Evolutionary conservation across 139 green algal species (phyloP).

Genomic region (Chlorella sp.): DNA sequence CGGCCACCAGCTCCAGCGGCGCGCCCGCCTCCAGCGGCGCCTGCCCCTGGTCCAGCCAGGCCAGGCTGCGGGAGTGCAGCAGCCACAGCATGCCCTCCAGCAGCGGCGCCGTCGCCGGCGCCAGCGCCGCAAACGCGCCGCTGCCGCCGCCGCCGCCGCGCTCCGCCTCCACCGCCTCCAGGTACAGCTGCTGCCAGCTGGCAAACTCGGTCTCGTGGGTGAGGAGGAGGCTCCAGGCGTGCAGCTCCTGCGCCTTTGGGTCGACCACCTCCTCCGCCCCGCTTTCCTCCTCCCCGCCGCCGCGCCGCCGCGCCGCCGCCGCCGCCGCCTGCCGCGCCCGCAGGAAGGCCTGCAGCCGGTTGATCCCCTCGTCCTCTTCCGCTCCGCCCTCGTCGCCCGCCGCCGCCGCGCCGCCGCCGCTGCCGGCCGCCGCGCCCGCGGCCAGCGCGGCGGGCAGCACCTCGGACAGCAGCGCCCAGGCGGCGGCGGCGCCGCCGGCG

Average conservation of each 20-base stretch:
- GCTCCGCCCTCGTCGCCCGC: constrained; percentile 1
- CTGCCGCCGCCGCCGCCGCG: not conserved
- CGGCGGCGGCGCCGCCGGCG: constrained; percentile 19
- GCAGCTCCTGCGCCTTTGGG: not conserved
- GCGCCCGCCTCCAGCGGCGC: not conserved
- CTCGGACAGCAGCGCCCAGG: constrained; percentile 15
- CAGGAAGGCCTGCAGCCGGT: too few species aligned
- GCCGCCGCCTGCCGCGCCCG: not conserved
- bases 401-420: not conserved
- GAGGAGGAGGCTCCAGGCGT: constrained; percentile 33
- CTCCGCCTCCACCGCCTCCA: not conserved
- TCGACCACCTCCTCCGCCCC: not conserved
- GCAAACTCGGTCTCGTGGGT: constrained; percentile 33
- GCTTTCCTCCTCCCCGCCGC: not conserved
- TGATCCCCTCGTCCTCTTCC: not conserved
- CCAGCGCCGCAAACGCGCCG: constrained; percentile 6
- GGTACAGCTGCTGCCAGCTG: constrained; percentile 35
- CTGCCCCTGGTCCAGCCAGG: not conserved
- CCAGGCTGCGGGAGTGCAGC: constrained; percentile 5
- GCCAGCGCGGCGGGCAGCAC: constrained; percentile 34
- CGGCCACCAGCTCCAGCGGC: constrained; percentile 5
- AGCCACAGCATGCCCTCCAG: constrained; percentile 15
- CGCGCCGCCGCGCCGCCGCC: not conserved
- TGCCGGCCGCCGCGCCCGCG: not conserved
- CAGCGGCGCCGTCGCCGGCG: constrained; percentile 23